phyloP scores from a whole-genome alignment of 23 red algal species.

The Gracilaria domingensis region DNA sequence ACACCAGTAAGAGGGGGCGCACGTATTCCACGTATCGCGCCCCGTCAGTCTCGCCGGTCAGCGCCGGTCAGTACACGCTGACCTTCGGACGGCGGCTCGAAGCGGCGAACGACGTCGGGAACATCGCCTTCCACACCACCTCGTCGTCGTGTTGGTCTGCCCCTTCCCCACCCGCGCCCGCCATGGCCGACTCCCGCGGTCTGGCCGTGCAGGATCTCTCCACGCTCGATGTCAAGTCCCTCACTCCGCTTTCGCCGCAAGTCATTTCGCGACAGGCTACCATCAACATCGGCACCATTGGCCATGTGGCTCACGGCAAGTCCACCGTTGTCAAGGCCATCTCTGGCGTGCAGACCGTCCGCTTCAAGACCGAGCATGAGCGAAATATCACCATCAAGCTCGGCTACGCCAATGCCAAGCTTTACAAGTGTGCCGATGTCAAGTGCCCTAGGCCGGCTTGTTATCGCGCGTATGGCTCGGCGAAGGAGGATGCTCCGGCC shows the following conservation, averaged over 20 bases:
- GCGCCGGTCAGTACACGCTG: no score
- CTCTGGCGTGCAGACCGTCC: slow-evolving; percentile 98
- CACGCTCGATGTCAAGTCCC: slow-evolving; percentile 73
- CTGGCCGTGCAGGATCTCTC: slow-evolving; percentile 89
- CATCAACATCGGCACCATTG: slow-evolving; percentile 99
- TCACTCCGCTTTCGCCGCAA: slow-evolving; percentile 93
- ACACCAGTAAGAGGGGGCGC: no score
- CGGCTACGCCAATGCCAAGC: slow-evolving; percentile 99
- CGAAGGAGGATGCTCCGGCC: slow-evolving; percentile 79
- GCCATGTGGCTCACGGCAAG: slow-evolving; percentile 99
- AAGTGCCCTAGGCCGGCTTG: slow-evolving; percentile 92
- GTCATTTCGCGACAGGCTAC: slow-evolving; percentile 99
- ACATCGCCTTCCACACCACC: no score
- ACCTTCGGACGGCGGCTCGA: no score
- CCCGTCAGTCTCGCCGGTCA: no score
- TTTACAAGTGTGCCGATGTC: slow-evolving; percentile 90
- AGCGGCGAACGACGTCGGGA: no score
- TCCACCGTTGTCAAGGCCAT: slow-evolving; percentile 97
- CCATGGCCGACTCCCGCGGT: slow-evolving; percentile 66
- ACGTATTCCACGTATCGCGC: no score
- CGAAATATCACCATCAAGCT: slow-evolving; percentile 99
- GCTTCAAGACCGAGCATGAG: slow-evolving; percentile 97
- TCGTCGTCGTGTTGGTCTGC: background rate
- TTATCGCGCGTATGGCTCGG: slow-evolving; percentile 91
- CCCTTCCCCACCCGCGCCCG: no score